Conservation (phyloP, 495 filamentous ascomycete genomes). For the Chaetomium fimeti region DNA sequence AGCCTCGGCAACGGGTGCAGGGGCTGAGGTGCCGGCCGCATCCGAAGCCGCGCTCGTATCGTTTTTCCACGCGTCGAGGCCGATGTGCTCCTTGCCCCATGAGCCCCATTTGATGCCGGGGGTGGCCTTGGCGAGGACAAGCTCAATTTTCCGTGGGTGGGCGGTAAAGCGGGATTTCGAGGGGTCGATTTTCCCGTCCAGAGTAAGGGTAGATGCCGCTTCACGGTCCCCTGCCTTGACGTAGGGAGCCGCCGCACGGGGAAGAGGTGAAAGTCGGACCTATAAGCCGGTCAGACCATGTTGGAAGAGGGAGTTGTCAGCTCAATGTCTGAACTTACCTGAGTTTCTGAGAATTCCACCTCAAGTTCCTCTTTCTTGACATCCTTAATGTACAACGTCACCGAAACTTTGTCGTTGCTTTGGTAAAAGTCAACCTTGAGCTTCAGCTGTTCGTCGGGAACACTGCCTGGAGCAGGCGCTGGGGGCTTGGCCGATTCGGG, state of each 20-base stretch:
- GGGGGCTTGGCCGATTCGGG: slow-evolving; percentile 24
- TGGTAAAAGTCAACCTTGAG: slow-evolving; percentile 44
- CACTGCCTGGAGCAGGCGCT: slow-evolving; percentile 23
- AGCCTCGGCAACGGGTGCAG: neutral
- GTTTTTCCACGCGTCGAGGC: neutral
- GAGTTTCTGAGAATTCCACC: slow-evolving; percentile 30
- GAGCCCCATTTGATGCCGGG: slow-evolving; percentile 72
- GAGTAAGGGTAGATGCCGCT: slow-evolving; percentile 59
- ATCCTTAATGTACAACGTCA: slow-evolving; percentile 44
- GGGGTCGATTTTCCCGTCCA: slow-evolving; percentile 65
- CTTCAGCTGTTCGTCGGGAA: slow-evolving; percentile 36
- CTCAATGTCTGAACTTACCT: slow-evolving; percentile 24
- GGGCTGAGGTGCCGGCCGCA: neutral
- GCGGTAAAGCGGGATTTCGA: slow-evolving; percentile 59
- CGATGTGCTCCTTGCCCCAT: slow-evolving; percentile 38
- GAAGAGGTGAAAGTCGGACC: slow-evolving; percentile 31
- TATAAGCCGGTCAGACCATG: slow-evolving; percentile 15
- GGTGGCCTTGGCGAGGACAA: slow-evolving; percentile 66
- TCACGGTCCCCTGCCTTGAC: slow-evolving; percentile 33
- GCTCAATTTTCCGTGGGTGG: slow-evolving; percentile 80
- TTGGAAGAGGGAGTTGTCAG: neutral
- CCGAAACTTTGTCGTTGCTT: slow-evolving; percentile 35
- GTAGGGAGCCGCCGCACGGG: slow-evolving; percentile 31
- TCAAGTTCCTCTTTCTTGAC: slow-evolving; percentile 36
- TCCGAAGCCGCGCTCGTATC: neutral